Conservation (phyloP, 108 stramenopile species). For the Nannochloropsis oceanica region DNA sequence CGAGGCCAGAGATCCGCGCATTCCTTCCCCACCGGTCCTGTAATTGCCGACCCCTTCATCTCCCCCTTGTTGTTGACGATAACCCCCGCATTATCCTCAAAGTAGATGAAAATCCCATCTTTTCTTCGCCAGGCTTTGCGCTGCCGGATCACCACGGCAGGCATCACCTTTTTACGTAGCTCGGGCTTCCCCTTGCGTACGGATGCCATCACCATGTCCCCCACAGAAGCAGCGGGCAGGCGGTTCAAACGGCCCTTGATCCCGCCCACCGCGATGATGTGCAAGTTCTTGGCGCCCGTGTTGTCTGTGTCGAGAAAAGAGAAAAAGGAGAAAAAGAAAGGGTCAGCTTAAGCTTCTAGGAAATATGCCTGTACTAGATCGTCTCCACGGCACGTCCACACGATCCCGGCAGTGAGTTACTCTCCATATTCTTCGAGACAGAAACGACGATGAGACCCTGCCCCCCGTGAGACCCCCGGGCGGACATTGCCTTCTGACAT, state of each 20-base stretch:
- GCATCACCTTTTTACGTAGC: constrained; percentile 99
- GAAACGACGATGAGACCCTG: too few species aligned
- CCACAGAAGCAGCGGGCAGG: constrained; percentile 70
- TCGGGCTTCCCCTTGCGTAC: constrained; percentile 99
- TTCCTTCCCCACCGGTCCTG: constrained; percentile 98
- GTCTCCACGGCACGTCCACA: too few species aligned
- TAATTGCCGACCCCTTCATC: constrained; percentile 99
- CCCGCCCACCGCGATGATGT: constrained; percentile 95
- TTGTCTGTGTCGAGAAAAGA: constrained; percentile 62
- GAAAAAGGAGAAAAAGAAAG: background rate
- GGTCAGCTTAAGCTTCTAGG: background rate
- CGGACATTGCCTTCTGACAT: too few species aligned
- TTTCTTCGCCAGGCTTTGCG: constrained; percentile 98
- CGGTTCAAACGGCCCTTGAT: constrained; percentile 94
- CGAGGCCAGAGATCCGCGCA: constrained; percentile 99
- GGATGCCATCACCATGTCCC: constrained; percentile 98
- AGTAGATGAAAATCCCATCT: constrained; percentile 98
- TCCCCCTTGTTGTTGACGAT: constrained; percentile 99
- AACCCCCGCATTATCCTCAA: constrained; percentile 98
- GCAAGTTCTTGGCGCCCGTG: constrained; percentile 98
- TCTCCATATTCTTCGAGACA: too few species aligned
- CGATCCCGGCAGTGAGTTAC: too few species aligned
- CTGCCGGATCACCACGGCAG: constrained; percentile 91
- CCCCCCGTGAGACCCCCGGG: too few species aligned
- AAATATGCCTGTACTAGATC: too few species aligned